Base-by-base conservation (phyloP, 148 eudicot species). In the Nepenthes mirabilis region DNA sequence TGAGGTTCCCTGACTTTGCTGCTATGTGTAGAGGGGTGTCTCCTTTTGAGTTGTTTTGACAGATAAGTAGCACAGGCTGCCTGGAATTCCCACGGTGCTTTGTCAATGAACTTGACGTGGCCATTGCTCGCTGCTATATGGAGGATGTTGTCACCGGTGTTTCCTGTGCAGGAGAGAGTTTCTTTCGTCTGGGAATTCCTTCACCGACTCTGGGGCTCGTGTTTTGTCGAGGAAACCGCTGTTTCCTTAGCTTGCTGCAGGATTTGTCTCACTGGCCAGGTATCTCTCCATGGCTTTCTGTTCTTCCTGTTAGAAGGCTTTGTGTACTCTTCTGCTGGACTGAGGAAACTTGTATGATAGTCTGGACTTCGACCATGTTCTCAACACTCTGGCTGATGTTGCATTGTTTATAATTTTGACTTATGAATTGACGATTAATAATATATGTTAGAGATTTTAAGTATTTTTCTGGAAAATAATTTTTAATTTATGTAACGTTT, bases 1-100 rank as follows among this genome's bases (percentile, higher is more conserved):
- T 68, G 0, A 64, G 63, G 35, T 70, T 68, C 12, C 82, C 82
- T 8, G 52, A 12, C 14, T 59, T 56, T 6, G 78, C 64, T 9
- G 78, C 75, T 11, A 67, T 54, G 8, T 78, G 82, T 11, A 78
- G 72, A 0, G 82, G 75, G 63, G 67, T 78, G 54, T 70, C 73
- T 4, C 73, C 78, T 1, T 9, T 52, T 5, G 59, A 57, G 72
- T 70, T 74, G 43, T 52, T 63, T 66, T 58, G 54, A 69, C 73
- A 60, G 48, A 78, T 74, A 9, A 74, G 62, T 4, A 73, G 47
- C 50, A 77, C 78, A 2, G 58, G 37, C 43, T 23, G 68, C 68
- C 1, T 75, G 82, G 59, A 77, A 36, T 65, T 67, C 70, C 51
- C 60, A 36, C 3, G 70, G 75, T 10, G 78, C 72, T 47, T 60